Conservation (phyloP, 148 eudicot species). For the Camellia japonica region DNA sequence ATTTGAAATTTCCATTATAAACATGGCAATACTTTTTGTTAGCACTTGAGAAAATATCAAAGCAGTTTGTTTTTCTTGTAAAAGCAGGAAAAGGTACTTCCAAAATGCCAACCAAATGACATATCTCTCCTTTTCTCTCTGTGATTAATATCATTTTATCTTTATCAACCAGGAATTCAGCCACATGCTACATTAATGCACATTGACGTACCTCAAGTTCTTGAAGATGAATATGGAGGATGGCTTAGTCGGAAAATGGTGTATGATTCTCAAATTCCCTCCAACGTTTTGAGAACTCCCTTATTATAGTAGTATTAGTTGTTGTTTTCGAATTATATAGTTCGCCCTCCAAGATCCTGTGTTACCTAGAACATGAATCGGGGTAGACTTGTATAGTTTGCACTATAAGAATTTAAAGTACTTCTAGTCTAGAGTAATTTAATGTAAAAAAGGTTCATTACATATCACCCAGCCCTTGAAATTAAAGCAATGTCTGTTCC, state of each 20-base stretch:
- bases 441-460: too few species aligned
- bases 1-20: neutral
- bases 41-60: neutral
- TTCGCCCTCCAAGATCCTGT: too few species aligned
- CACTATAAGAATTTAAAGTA: too few species aligned
- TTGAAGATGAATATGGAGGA: constrained; percentile 79
- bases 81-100: neutral
- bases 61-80: constrained; percentile 1
- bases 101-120: constrained; percentile 11
- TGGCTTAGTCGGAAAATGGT: constrained; percentile 45
- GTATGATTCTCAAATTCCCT: constrained; percentile 25
- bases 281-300: too few species aligned
- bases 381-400: too few species aligned
- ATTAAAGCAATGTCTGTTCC: too few species aligned
- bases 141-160: neutral
- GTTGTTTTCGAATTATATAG: too few species aligned
- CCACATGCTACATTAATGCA: constrained; percentile 68
- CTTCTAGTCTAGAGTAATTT: too few species aligned
- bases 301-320: too few species aligned
- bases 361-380: too few species aligned
- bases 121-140: neutral
- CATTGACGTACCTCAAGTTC: constrained; percentile 53
- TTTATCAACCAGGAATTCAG: constrained; percentile 50
- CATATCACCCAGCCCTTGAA: too few species aligned
- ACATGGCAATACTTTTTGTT: neutral